These are phyloP conservation scores for Coprinopsis strossmayeri DNA, from an alignment of 768 basidiomycete genomes.

Conservation along the genomic window DNA sequence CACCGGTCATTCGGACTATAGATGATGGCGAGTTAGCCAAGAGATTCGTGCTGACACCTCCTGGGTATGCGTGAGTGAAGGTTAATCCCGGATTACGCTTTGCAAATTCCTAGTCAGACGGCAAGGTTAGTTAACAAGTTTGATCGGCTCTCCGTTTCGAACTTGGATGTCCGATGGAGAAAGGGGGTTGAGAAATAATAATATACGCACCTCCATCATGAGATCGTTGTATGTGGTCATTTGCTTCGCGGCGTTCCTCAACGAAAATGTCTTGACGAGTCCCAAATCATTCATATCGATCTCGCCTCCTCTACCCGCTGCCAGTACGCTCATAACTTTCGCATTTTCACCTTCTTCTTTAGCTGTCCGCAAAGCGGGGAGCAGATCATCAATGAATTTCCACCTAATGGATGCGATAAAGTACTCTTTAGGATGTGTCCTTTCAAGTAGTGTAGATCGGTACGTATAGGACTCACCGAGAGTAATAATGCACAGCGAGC, in stretches of 20 bases:
- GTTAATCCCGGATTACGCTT: slow-evolving; percentile 27
- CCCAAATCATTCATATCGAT: slow-evolving; percentile 41
- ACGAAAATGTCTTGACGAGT: slow-evolving; percentile 34
- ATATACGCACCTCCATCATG: slow-evolving; percentile 39
- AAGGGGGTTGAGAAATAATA: neutral
- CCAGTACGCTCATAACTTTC: slow-evolving; percentile 39
- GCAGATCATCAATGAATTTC: slow-evolving; percentile 38
- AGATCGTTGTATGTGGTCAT: slow-evolving; percentile 41
- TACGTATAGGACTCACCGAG: too few species aligned
- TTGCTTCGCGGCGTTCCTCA: slow-evolving; percentile 21
- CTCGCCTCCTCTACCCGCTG: slow-evolving; percentile 21
- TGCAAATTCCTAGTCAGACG: slow-evolving; percentile 35
- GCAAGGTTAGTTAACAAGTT: too few species aligned
- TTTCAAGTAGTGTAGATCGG: too few species aligned
- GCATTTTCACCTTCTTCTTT: slow-evolving; percentile 40
- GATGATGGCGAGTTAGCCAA: slow-evolving; percentile 20
- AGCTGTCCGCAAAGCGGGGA: slow-evolving; percentile 37
- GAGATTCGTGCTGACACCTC: slow-evolving; percentile 29
- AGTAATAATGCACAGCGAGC: slow-evolving; percentile 41
- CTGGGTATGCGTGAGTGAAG: slow-evolving; percentile 35
- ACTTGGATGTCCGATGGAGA: too few species aligned
- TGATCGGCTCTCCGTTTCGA: too few species aligned
- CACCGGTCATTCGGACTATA: slow-evolving; percentile 16
- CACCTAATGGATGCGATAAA: too few species aligned
- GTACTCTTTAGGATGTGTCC: too few species aligned